Evolutionary conservation across 805 yeast species (phyloP).

Genomic region (Blastobotrys mokoenaii): DNA sequence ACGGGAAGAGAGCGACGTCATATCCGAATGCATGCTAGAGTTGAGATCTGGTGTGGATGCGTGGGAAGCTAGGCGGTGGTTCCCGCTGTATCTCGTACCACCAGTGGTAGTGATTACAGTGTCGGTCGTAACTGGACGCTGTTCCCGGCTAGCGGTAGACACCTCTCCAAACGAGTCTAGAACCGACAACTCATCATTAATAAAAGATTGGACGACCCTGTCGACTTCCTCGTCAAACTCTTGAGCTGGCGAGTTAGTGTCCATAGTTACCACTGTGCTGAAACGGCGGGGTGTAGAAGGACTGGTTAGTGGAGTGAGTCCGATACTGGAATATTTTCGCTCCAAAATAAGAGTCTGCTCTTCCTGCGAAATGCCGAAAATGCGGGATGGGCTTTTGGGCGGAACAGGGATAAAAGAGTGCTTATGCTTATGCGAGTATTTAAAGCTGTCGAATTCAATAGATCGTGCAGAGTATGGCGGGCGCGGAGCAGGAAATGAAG

Average conservation of each 20-base stretch:
- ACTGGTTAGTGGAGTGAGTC: too few relatives aligned
- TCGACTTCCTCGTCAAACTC: conserved; percentile 14
- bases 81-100: neutral
- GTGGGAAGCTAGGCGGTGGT: too few relatives aligned
- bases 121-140: neutral
- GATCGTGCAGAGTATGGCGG: too few relatives aligned
- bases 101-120: neutral
- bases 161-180: conserved; percentile 23
- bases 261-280: neutral
- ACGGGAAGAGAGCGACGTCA: neutral
- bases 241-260: neutral
- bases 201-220: conserved; percentile 26
- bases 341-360: neutral
- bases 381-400: conserved; percentile 1
- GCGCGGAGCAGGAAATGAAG: too few relatives aligned
- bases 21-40: neutral
- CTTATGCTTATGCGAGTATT: neutral
- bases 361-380: neutral
- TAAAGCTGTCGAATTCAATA: neutral
- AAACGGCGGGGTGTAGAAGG: neutral
- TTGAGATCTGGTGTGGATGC: neutral
- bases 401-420: neutral
- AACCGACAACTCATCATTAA: conserved; percentile 24
- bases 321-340: too few relatives aligned
- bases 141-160: neutral